phyloP scores from a whole-genome alignment of 306 rosid genomes.

The Dryas alaskensis region DNA sequence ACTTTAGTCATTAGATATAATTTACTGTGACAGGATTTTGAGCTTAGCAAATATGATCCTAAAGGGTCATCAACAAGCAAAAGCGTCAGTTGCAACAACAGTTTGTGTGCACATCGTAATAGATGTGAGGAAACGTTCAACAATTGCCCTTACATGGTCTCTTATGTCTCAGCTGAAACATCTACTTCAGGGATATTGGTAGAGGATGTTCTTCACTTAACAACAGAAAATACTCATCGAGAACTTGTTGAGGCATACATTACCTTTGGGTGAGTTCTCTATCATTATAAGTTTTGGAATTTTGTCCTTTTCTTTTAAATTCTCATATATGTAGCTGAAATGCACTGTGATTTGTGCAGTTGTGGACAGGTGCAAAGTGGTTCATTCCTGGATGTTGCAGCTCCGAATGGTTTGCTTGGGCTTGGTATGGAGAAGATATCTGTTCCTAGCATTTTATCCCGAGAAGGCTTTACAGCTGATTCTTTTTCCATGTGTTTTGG shows the following conservation, averaged over 20 bases:
- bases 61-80: conserved; percentile 76
- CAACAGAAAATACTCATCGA: conserved; percentile 48
- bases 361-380: conserved; percentile 96
- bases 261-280: conserved; percentile 78
- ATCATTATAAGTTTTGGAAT: conserved; percentile 5
- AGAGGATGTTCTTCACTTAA: conserved; percentile 80
- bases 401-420: conserved; percentile 94
- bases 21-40: conserved; percentile 56
- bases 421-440: conserved; percentile 97
- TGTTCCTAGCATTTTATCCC: conserved; percentile 86
- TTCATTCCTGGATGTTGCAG: conserved; percentile 85
- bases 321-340: conserved; percentile 11
- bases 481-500: conserved; percentile 98
- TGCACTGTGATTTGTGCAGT: conserved; percentile 43
- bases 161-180: conserved; percentile 84
- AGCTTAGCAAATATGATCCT: conserved; percentile 72
- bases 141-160: conserved; percentile 83
- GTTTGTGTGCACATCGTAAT: conserved; percentile 56
- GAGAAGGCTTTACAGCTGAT: conserved; percentile 76
- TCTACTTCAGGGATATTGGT: conserved; percentile 79
- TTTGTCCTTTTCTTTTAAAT: neutral
- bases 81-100: conserved; percentile 68
- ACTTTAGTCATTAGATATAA: neutral
- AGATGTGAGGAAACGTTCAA: conserved; percentile 58
- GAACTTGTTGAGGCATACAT: conserved; percentile 66